Evolutionary conservation across 148 eudicot species (phyloP), one percentile per base, ranked within the genome.

Genomic region (Silene uniflora): DNA sequence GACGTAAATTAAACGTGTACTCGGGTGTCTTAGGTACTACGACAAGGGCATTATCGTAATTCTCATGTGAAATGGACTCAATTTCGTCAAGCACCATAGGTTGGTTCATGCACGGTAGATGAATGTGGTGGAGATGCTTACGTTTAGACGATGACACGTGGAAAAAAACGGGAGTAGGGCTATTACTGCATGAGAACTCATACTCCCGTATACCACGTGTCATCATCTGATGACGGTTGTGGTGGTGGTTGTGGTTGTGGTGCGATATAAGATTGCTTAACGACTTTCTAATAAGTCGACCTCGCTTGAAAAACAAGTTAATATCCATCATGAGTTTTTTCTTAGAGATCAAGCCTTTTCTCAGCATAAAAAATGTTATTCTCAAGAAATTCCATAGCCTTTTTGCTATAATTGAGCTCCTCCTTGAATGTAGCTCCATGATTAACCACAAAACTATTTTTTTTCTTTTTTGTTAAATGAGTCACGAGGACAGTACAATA

Each of bases 111-210:
- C 85, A 80, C 32, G 83, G 80, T 54, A 80, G 74, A 66, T 74
- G 84, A 17, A 76, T 66, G 69, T 80, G 76, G 69, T 65, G 73
- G 76, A 71, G 65, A 61, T 73, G 78, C 62, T 73, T 75, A 2
- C 74, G 73, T 59, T 72, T 69, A 18, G 67, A 49, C n/a, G 77
- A 76, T 47, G 81, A 65, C 67, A 69, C 68, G 64, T 75, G 78
- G 75, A 62, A 71, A 83, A 83, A 80, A 80, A 83, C 75, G 59
- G 86, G 81, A 19, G 62, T 73, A 12, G 83, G 83, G 55, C 78
- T 80, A 58, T 73, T 76, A 29, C 70, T 83, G 32, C 86, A 83
- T 21, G 83, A 77, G 46, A 83, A 83, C 60, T 83, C 83, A n/a
- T 80, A 80, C 21, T 80, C 83, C 59, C 73, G 83, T 71, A 44